Evolutionary conservation across 106 monocot genomes (phyloP), one percentile per base, ranked within the genome.

Genomic region (Dendrobium nobile): DNA sequence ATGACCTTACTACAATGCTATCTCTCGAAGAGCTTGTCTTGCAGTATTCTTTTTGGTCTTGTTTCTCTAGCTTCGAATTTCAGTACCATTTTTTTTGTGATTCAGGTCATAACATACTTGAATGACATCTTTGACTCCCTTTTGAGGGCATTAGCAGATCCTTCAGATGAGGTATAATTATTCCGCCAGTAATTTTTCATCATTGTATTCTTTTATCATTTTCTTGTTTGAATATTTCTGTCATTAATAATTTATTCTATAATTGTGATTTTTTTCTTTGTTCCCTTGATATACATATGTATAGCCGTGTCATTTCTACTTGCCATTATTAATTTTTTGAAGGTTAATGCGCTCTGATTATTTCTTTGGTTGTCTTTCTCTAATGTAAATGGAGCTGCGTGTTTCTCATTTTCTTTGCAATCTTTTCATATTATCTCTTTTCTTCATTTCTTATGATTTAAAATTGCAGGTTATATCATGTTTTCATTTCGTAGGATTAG

Each of bases 41-140:
- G 37, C 51, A 51, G n/a, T 28, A 2, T 58, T 81, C 3, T 11
- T 27, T 17, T 24, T 75, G 20, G 48, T 20, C 41, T 59, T 55
- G 31, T 42, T 33, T 42, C n/a, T 27, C n/a, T 31, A 16, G 1
- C 51, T 10, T 64, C 65, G 27, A 3, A 2, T 47, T 56, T 56
- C 15, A 45, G 11, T 48, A 19, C 20, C 43, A 48, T 17, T 33
- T 31, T 65, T 26, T 77, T 47, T 61, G 22, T 87, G 40, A 7
- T 56, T 81, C 95, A 99, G 98, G 92, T 99, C 79, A 88, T 93
- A 61, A 78, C 82, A 55, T 99, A 90, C 82, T 79, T 95, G 88
- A 88, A 87, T 82, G 88, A 99, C 28, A 93, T 95, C n/a, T 93
- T 99, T 82, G 87, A 86, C 80, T 91, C 98, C 28, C 88, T 99